Base-by-base conservation (phyloP, 129 eudicot species). In the Scalesia atractyloides region DNA sequence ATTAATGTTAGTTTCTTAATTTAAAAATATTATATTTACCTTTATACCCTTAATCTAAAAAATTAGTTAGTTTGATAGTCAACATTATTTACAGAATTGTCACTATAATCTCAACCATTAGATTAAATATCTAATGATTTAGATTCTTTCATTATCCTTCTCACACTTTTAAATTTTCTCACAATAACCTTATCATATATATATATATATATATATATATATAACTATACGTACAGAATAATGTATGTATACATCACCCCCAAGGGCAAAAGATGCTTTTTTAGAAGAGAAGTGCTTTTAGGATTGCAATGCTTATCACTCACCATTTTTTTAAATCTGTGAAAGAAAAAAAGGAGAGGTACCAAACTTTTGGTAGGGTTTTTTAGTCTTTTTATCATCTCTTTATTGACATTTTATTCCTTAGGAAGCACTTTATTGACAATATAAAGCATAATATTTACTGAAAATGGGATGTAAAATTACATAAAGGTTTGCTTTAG, bases 321-420 rank as follows among this genome's bases (percentile, higher is more conserved):
- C 65, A 69, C 74, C 64, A 72, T 76, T 70, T 30, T 82, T 83
- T 76, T 84, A 81, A 83, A 88, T 75, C 73, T 68, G 90, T 66
- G 84, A 88, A 88, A 88, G 90, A 60, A 24, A 65, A 65, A 73
- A 73, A 73, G 76, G 47, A 39, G 63, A 41, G 69, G 30, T 47
- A 76, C 59, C 24, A 62, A 62, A 72, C 69, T 81, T 64, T 74
- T 80, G 47, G 63, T 70, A 73, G 46, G 65, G 68, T 56, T 69
- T 59, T 79, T 68, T 46, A 69, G 82, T 83, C 72, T 48, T 62
- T 80, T 79, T 39, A 54, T 73, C 58, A 14, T 73, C 67, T 83
- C 91, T 88, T 88, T 88, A 73, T 88, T 88, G 95, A 86, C 91
- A 83, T 76, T 83, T 81, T 61, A 76, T 48, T 80, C 46, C 50